Evolutionary conservation across 2,329 filamentous ascomycete species (phyloP), one percentile per base, ranked within the genome.

Genomic region (Fusarium sterilihyphosum): DNA sequence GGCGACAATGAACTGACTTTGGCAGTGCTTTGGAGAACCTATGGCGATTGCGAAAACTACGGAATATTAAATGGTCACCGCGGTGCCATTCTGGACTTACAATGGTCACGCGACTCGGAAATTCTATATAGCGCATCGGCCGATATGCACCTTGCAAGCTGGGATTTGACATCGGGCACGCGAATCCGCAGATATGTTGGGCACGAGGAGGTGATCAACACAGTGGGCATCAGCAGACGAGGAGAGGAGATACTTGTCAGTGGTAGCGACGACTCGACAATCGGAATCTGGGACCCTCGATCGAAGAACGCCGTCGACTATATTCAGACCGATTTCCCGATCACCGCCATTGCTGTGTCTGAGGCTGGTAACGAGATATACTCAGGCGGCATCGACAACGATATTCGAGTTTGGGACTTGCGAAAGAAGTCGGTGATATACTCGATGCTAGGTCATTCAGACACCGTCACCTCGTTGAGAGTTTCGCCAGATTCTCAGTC

Each of bases 311-410:
- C 95, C 1, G 90, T 93, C 65, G 94, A 97, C 78, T 95, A 95
- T 78, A 92, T 98, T 72, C 91, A 96, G 80, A 98, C 95, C 2
- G 93, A 96, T 70, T 97, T 97, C 70, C 96, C 96, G 3, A 91
- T 99, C 65, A 98, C 96, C 5, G 93, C 96, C 1, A 91, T 98
- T 11, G 94, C 95, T 22, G 87, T 98, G n/a, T 92, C 95, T 2
- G 95, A 98, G 81, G 95, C 96, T 4, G 96, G 96, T 24, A 98
- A 98, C 81, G 96, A 98, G 84, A 90, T 99, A 33, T 99, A 96
- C 82, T 93, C 94, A 12, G 96, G 96, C 53, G 94, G 95, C 29
- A 98, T 99, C 77, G 96, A 98, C 84, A 98, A 98, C 80, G 95
- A 97, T 78, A 97, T 99, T 81, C 94, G 95, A 78, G 95, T 97